Conservation (phyloP, 2,329 filamentous ascomycete genomes). For the Sclerotinia subarctica region DNA sequence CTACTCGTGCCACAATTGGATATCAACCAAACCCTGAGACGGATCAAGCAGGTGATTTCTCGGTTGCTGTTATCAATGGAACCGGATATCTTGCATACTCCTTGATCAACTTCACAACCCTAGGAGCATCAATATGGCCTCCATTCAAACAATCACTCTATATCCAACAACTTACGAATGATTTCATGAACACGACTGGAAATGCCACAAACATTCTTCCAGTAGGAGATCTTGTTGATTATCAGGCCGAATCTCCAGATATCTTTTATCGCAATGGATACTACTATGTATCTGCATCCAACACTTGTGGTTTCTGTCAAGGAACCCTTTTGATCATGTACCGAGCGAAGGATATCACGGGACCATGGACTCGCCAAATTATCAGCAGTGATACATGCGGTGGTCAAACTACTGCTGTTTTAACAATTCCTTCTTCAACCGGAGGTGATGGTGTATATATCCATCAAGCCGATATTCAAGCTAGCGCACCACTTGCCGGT, state of each 20-base stretch:
- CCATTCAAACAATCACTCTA: conserved; percentile 32
- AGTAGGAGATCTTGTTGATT: conserved; percentile 28
- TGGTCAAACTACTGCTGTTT: conserved; percentile 29
- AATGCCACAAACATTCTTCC: conserved; percentile 7
- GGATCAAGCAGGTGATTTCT: conserved; percentile 3
- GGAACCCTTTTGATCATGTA: conserved; percentile 31
- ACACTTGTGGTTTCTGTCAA: conserved; percentile 33
- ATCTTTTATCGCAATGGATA: conserved; percentile 32
- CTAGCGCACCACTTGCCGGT: conserved; percentile 26
- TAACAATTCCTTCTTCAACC: conserved; percentile 24
- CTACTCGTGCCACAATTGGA: conserved; percentile 1
- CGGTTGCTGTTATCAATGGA: conserved; percentile 22
- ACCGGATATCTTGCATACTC: conserved; percentile 31
- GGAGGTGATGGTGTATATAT: conserved; percentile 26
- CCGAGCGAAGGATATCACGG: conserved; percentile 24
- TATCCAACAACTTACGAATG: conserved; percentile 27
- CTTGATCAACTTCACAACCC: conserved; percentile 29
- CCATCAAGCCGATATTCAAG: conserved; percentile 29
- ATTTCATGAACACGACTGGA: conserved; percentile 31
- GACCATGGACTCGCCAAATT: conserved; percentile 31
- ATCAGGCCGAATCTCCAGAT: conserved; percentile 30
- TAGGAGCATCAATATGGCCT: conserved; percentile 31
- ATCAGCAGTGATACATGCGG: conserved; percentile 31
- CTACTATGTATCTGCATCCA: conserved; percentile 31
- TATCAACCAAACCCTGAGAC: not conserved